Evolutionary conservation across 2,329 filamentous ascomycete genomes (phyloP).

Genomic region (Apiospora rasikravindrae): DNA sequence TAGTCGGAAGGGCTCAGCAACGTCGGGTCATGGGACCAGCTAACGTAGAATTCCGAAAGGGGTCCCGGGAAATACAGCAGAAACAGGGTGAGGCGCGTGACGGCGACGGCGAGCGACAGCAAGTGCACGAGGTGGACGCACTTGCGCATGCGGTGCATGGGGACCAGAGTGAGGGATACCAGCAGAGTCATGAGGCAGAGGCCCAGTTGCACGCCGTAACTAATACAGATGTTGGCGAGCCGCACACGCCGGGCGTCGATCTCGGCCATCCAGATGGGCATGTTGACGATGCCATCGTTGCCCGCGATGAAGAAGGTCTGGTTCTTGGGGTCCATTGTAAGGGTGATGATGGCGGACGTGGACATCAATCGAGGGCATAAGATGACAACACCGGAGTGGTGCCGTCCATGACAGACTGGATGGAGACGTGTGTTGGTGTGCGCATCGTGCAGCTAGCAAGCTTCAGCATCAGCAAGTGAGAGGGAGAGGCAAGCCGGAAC

Average conservation of each 20-base stretch:
- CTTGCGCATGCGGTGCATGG: conserved; percentile 66
- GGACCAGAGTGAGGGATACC: conserved; percentile 71
- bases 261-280: conserved; percentile 29
- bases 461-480: background rate
- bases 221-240: conserved; percentile 54
- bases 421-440: background rate
- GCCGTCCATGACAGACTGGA: conserved; percentile 11
- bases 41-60: conserved; percentile 66
- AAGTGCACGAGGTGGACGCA: conserved; percentile 70
- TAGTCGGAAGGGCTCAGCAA: conserved; percentile 48
- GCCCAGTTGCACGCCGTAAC: conserved; percentile 74
- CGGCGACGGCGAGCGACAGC: conserved; percentile 63
- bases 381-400: background rate
- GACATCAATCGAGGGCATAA: conserved; percentile 2
- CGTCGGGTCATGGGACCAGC: conserved; percentile 60
- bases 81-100: conserved; percentile 63
- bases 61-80: conserved; percentile 64
- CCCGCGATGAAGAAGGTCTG: conserved; percentile 35
- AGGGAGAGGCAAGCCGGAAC: background rate
- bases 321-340: conserved; percentile 28
- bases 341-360: background rate
- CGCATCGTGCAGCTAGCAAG: conserved; percentile 7
- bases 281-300: conserved; percentile 22
- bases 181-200: conserved; percentile 69
- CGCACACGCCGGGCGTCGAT: conserved; percentile 33